Conservation (phyloP, 1,284 basidiomycete genomes). For the Ganoderma lucidum region DNA sequence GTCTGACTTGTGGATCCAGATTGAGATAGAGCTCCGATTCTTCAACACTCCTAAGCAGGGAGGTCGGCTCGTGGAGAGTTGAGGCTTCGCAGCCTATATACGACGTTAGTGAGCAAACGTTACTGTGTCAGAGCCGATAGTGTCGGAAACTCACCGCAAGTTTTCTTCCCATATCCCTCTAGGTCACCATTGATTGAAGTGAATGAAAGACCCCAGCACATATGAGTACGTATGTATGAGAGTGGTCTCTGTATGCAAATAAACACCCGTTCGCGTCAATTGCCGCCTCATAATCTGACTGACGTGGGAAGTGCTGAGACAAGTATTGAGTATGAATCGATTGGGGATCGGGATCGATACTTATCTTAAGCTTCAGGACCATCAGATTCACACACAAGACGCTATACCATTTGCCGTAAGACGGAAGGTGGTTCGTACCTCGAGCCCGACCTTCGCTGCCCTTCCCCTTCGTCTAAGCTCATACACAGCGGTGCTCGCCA, state of each 20-base stretch:
- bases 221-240: too few relatives aligned
- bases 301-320: neutral
- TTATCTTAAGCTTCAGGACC: neutral
- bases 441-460: neutral
- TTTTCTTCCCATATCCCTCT: neutral
- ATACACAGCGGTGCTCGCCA: neutral
- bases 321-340: too few relatives aligned
- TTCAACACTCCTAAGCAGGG: neutral
- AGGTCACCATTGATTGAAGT: too few relatives aligned
- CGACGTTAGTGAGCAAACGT: neutral
- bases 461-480: neutral
- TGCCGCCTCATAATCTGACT: neutral
- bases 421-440: neutral
- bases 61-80: neutral
- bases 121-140: neutral
- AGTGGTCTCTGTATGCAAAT: too few relatives aligned
- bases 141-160: neutral
- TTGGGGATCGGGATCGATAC: neutral
- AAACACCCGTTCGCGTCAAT: neutral
- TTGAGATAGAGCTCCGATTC: neutral
- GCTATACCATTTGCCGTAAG: neutral
- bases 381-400: conserved; percentile 8
- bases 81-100: neutral
- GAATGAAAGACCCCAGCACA: too few relatives aligned
- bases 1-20: neutral